Evolutionary conservation across 768 basidiomycete species (phyloP).

Genomic region (Steccherinum ochraceum): DNA sequence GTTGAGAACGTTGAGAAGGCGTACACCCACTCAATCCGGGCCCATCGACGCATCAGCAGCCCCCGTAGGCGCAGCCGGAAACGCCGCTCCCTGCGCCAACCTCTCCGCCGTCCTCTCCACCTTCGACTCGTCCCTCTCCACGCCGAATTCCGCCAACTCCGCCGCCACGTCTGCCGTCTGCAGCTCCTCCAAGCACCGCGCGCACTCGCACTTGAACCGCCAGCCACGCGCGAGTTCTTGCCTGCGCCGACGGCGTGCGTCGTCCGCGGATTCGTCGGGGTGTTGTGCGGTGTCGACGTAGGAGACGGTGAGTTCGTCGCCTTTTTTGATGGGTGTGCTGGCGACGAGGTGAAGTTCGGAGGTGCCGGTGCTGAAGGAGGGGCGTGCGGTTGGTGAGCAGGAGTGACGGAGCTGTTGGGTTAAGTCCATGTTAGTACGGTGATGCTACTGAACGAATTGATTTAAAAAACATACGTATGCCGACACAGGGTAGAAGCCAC

Average conservation of each 20-base stretch:
- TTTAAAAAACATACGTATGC: constrained; percentile 49
- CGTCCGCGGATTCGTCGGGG: constrained; percentile 42
- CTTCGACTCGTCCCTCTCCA: constrained; percentile 45
- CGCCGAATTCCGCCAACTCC: constrained; percentile 18
- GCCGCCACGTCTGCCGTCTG: constrained; percentile 12
- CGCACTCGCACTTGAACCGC: constrained; percentile 73
- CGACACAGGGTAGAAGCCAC: constrained; percentile 70
- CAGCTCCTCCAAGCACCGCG: constrained; percentile 53
- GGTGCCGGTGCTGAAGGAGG: constrained; percentile 60
- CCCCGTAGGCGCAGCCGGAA: not conserved
- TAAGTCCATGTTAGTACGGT: no score
- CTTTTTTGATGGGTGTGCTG: constrained; percentile 57
- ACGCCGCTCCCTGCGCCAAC: constrained; percentile 9
- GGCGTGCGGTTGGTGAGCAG: constrained; percentile 60
- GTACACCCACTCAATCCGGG: not conserved
- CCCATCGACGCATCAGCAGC: not conserved
- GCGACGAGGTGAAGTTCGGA: constrained; percentile 69
- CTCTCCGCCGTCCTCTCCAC: constrained; percentile 31
- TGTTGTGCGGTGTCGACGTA: constrained; percentile 65
- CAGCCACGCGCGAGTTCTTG: constrained; percentile 75
- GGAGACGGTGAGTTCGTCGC: constrained; percentile 71
- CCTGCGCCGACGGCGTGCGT: constrained; percentile 60
- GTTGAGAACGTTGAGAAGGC: no score
- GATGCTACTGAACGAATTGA: no score
- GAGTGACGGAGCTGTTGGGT: constrained; percentile 57